A percentile compares a stretch with the other conserved stretches of the same genome.
Conservation (phyloP, 2,329 filamentous ascomycete species). For the Alternaria brassicicola region DNA sequence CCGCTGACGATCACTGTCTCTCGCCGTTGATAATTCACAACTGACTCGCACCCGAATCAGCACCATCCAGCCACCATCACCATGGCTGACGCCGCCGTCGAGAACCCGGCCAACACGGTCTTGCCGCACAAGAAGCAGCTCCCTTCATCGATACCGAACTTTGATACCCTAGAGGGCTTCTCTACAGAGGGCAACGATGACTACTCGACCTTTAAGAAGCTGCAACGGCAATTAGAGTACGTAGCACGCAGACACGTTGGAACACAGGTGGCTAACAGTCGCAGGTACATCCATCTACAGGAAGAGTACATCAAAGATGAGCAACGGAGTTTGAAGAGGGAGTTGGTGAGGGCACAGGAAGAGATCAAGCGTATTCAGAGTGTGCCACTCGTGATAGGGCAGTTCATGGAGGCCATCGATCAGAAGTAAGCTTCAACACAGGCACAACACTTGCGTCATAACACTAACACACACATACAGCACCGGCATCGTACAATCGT, state of each 20-base stretch:
- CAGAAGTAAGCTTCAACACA: conserved; percentile 74
- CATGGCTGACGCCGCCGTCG: conserved; percentile 89
- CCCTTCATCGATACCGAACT: conserved; percentile 81
- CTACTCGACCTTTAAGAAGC: conserved; percentile 93
- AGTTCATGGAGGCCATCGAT: conserved; percentile 99
- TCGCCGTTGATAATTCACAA: conserved; percentile 1
- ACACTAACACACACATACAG: conserved; percentile 55
- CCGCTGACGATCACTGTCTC: background rate
- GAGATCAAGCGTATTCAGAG: conserved; percentile 99
- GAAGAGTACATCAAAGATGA: conserved; percentile 99
- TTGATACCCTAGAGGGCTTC: conserved; percentile 87
- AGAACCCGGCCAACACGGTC: conserved; percentile 76
- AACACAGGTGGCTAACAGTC: conserved; percentile 35
- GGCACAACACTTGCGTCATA: background rate
- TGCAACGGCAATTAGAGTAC: conserved; percentile 94
- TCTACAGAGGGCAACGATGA: conserved; percentile 84
- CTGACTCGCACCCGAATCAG: conserved; percentile 6
- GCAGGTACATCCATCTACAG: conserved; percentile 90
- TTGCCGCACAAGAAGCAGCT: conserved; percentile 81
- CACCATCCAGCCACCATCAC: conserved; percentile 2
- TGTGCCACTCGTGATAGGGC: conserved; percentile 95
- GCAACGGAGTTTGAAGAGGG: conserved; percentile 95
- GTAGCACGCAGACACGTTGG: conserved; percentile 35
- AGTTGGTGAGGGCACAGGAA: conserved; percentile 95
- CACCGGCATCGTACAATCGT: conserved; percentile 98